Evolutionary conservation across 192 early-diverging fungal genomes (phyloP).

Genomic region (Rhizophagus sp.): DNA sequence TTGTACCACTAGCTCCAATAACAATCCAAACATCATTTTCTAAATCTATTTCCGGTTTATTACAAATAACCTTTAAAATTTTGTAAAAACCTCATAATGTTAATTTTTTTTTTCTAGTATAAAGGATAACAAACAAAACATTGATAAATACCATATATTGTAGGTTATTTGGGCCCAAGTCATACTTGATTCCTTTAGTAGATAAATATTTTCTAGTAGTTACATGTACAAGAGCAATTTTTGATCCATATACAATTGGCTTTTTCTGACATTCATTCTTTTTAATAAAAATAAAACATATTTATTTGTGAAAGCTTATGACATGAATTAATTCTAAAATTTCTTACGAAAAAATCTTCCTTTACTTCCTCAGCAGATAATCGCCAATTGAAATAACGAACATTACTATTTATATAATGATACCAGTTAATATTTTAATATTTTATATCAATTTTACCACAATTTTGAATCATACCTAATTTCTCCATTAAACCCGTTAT

Average conservation of each 20-base stretch:
- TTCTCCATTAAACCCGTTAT: background rate
- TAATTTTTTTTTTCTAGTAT: background rate
- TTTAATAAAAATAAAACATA: background rate
- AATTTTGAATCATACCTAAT: conserved; percentile 13
- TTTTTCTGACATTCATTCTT: background rate
- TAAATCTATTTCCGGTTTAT: no score
- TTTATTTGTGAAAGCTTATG: background rate
- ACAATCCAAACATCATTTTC: no score
- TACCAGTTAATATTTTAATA: background rate
- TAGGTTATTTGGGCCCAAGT: background rate
- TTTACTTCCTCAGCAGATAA: conserved; percentile 25
- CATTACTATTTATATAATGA: conserved; percentile 17
- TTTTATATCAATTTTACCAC: background rate
- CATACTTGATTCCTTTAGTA: background rate
- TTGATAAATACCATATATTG: conserved; percentile 3
- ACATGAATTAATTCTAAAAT: background rate
- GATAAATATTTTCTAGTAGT: conserved; percentile 8
- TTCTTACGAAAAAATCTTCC: conserved; percentile 16
- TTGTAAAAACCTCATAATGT: background rate
- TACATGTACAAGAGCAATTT: conserved; percentile 1
- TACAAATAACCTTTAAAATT: no score
- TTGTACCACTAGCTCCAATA: no score
- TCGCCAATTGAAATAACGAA: conserved; percentile 31
- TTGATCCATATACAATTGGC: conserved; percentile 3
- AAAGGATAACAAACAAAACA: background rate